phyloP scores from a whole-genome alignment of 1,139 yeast genomes.

The Maudiozyma humilis region DNA sequence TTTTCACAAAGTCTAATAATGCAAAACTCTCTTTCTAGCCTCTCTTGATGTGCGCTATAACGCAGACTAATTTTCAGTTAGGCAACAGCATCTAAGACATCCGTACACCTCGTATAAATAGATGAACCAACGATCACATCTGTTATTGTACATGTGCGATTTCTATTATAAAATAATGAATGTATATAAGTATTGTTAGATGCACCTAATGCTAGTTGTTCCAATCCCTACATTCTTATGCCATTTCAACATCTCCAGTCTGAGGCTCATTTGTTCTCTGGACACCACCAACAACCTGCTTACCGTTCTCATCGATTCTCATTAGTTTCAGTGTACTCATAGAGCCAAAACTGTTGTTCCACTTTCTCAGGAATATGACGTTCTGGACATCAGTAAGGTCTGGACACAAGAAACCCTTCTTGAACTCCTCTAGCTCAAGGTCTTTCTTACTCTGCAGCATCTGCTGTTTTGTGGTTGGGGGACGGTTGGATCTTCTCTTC shows the following conservation, averaged over 20 bases:
- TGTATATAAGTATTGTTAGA: background rate
- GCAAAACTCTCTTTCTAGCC: too few species aligned
- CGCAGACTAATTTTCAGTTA: background rate
- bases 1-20: too few species aligned
- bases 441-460: conserved; percentile 53
- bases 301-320: conserved; percentile 23
- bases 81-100: too few species aligned
- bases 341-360: conserved; percentile 87
- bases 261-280: conserved; percentile 1
- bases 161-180: too few species aligned
- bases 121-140: too few species aligned
- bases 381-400: conserved; percentile 56
- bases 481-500: conserved; percentile 80
- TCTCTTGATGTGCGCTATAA: too few species aligned
- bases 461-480: conserved; percentile 63
- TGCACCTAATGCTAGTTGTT: too few species aligned
- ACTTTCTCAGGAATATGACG: conserved; percentile 50
- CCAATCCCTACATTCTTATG: too few species aligned
- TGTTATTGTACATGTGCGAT: too few species aligned
- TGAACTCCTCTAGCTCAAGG: conserved; percentile 52
- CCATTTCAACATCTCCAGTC: conserved; percentile 15
- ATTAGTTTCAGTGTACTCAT: conserved; percentile 47
- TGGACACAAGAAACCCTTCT: conserved; percentile 67
- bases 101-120: too few species aligned
- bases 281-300: conserved; percentile 23